Conservation (phyloP, 2,329 filamentous ascomycete genomes). For the Cytospora paraplurivora region DNA sequence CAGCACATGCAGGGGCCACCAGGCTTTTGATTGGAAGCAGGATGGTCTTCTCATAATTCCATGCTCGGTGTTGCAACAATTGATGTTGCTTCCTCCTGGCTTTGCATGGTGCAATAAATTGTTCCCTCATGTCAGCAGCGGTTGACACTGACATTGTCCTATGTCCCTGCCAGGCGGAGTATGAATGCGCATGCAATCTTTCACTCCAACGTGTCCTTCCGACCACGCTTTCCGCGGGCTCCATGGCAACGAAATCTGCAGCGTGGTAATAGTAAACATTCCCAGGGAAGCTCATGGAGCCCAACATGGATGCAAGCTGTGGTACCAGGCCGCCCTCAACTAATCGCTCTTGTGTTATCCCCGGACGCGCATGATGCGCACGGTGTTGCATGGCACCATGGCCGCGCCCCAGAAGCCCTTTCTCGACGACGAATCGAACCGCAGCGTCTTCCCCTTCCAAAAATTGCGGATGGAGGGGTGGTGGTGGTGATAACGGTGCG, state of each 20-base stretch:
- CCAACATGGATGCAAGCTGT: conserved; percentile 58
- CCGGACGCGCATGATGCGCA: conserved; percentile 37
- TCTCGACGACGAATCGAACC: conserved; percentile 35
- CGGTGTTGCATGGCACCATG: conserved; percentile 33
- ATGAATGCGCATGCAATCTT: conserved; percentile 39
- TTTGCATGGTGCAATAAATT: conserved; percentile 47
- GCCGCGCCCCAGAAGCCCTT: conserved; percentile 37
- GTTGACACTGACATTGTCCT: not conserved
- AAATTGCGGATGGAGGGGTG: conserved; percentile 3
- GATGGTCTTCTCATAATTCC: conserved; percentile 42
- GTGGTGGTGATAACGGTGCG: not conserved
- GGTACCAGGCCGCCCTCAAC: conserved; percentile 53
- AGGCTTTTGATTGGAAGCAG: conserved; percentile 40
- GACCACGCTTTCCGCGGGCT: conserved; percentile 47
- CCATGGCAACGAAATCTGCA: conserved; percentile 49
- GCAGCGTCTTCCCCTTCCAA: conserved; percentile 29
- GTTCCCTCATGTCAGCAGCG: not conserved
- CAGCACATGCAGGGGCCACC: conserved; percentile 40
- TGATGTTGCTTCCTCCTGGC: conserved; percentile 44
- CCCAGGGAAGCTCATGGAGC: conserved; percentile 40
- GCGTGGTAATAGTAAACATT: conserved; percentile 45
- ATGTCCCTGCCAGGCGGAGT: conserved; percentile 25
- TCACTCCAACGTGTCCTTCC: conserved; percentile 47
- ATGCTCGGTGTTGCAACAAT: conserved; percentile 37
- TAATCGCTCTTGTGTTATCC: conserved; percentile 33